Conservation (phyloP, 2,329 filamentous ascomycete genomes). For the Berkeleyomyces basicola region DNA sequence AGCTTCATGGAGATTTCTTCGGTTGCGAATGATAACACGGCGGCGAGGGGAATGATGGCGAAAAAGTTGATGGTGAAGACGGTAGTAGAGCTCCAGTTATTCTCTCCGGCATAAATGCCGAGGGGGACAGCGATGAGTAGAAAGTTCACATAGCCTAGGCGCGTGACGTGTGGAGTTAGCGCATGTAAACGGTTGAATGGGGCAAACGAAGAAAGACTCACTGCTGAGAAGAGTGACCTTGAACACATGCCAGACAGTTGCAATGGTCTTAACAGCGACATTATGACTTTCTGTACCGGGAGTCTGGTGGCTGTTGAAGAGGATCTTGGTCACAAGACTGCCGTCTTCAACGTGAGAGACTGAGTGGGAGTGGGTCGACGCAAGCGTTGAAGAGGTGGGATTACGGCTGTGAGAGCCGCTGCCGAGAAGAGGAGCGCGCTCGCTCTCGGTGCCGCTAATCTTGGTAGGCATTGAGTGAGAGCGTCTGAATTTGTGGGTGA, state of each 20-base stretch:
- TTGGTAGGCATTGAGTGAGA: conserved; percentile 12
- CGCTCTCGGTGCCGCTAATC: conserved; percentile 17
- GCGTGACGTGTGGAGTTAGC: neutral
- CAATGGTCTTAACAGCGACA: conserved; percentile 1
- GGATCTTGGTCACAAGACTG: conserved; percentile 13
- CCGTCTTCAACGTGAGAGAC: conserved; percentile 2
- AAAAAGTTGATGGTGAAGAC: conserved; percentile 68
- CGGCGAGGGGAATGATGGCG: conserved; percentile 60
- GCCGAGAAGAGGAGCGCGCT: conserved; percentile 28
- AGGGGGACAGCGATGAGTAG: conserved; percentile 58
- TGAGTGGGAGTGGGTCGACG: neutral
- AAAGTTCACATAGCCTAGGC: conserved; percentile 45
- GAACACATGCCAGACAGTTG: conserved; percentile 32
- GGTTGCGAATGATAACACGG: conserved; percentile 59
- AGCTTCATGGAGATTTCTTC: conserved; percentile 59
- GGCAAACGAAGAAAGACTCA: conserved; percentile 22
- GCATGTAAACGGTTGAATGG: neutral
- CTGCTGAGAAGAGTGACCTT: conserved; percentile 44
- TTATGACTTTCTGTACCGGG: conserved; percentile 35
- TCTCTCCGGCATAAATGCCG: conserved; percentile 49
- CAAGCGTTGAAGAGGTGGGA: neutral
- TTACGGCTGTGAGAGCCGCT: conserved; percentile 16
- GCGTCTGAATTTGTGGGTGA: conserved; percentile 17
- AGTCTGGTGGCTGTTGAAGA: conserved; percentile 33
- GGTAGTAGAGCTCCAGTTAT: conserved; percentile 46